Conservation (phyloP, 1,284 basidiomycete species). For the Rhodofomes roseus region DNA sequence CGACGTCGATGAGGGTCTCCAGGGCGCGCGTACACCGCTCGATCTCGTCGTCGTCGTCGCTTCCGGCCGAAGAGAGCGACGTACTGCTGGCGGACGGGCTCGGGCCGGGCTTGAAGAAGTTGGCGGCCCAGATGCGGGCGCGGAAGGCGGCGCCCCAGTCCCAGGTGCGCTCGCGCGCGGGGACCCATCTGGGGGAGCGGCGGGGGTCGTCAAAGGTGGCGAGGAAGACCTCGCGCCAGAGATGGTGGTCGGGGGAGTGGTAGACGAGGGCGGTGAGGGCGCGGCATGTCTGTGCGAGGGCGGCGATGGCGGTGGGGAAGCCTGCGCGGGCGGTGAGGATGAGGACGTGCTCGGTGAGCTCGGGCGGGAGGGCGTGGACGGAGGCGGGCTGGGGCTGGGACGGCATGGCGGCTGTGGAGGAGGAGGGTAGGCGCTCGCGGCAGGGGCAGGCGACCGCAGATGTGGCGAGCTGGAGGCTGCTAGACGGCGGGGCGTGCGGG, state of each 20-base stretch:
- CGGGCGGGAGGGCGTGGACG: constrained; percentile 28
- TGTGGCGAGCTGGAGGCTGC: too few relatives aligned
- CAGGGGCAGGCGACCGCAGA: not conserved
- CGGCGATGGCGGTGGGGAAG: constrained; percentile 33
- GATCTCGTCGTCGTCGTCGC: not conserved
- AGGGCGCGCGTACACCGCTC: constrained; percentile 14
- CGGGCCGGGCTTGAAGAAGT: not conserved
- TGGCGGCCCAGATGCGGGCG: constrained; percentile 19
- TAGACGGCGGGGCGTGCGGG: not conserved
- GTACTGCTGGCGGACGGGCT: too few relatives aligned
- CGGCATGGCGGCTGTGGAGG: not conserved
- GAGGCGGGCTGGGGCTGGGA: not conserved
- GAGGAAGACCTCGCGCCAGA: constrained; percentile 53
- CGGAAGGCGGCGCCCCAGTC: constrained; percentile 25
- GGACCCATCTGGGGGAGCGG: not conserved
- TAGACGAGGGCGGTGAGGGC: constrained; percentile 39
- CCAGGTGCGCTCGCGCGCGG: constrained; percentile 3
- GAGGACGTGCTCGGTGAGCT: constrained; percentile 43
- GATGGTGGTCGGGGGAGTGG: constrained; percentile 38
- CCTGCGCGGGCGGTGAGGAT: constrained; percentile 31
- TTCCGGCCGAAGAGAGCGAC: too few relatives aligned
- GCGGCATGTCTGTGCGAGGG: constrained; percentile 42
- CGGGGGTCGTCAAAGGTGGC: constrained; percentile 48
- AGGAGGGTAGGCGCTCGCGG: not conserved
- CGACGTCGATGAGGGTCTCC: constrained; percentile 27